These are phyloP conservation scores for Trypanosoma scelopori DNA, from an alignment of 208 protist genomes.

Conservation along the genomic window DNA sequence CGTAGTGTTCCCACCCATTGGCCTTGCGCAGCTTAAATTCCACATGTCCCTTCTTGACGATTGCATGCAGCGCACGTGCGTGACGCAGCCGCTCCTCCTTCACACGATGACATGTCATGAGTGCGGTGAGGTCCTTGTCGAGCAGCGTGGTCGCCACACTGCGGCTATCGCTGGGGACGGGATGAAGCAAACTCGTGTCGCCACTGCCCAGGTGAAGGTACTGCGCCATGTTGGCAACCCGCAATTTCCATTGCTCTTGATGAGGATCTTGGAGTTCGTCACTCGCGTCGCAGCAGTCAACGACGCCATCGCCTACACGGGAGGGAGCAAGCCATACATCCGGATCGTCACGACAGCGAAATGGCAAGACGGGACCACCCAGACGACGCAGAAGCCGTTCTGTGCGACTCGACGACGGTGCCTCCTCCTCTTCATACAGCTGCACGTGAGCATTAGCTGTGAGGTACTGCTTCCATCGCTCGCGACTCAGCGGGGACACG, in stretches of 20 bases:
- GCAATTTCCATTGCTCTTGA: conserved; percentile 2
- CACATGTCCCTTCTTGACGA: conserved; percentile 40
- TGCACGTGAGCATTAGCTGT: conserved; percentile 35
- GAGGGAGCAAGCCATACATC: conserved; percentile 61
- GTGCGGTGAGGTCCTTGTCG: conserved; percentile 50
- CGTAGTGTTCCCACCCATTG: conserved; percentile 60
- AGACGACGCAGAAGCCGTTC: conserved; percentile 16
- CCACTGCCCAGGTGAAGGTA: conserved; percentile 11
- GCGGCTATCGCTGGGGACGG: conserved; percentile 3
- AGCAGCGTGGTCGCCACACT: conserved; percentile 50
- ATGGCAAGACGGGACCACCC: conserved; percentile 55
- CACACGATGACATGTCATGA: conserved; percentile 44
- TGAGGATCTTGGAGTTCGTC: conserved; percentile 38
- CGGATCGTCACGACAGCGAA: conserved; percentile 37
- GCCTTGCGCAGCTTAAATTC: conserved; percentile 38
- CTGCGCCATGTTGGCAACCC: conserved; percentile 2
- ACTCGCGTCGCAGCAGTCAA: conserved; percentile 74
- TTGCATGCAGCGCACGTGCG: conserved; percentile 23
- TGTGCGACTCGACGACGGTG: conserved; percentile 1
- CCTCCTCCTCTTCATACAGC: conserved; percentile 56
- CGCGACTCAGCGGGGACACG: conserved; percentile 33
- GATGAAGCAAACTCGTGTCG: background rate
- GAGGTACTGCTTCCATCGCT: conserved; percentile 56
- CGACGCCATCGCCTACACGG: conserved; percentile 60
- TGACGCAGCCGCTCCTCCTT: conserved; percentile 30